Evolutionary conservation across 2,329 filamentous ascomycete genomes (phyloP), one percentile per base, ranked within the genome.

Genomic region (Cladosporium oxysporum): DNA sequence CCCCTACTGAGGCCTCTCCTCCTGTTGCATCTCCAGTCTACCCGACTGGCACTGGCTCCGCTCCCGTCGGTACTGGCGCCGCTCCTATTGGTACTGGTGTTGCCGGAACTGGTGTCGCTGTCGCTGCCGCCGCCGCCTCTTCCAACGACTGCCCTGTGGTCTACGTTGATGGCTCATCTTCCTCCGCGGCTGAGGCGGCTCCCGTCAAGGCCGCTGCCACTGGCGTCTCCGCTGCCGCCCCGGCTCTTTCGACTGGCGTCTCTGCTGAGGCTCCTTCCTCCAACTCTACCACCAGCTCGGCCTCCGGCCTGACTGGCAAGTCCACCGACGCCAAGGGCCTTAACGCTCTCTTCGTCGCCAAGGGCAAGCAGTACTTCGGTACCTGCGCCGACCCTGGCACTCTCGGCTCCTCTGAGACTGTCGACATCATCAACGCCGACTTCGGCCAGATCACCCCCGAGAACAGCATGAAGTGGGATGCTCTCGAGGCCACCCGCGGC

Each of bases 401-500:
- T 12, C 82, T 90, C 6, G 79, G 75, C 37, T 74, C 79, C 10
- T 81, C 79, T 64, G 79, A 83, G 69, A 85, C 83, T 66, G 81
- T 82, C 16, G 81, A 81, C 65, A 82, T 89, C 72, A 85, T 90
- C 76, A 82, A 83, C 68, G 79, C 81, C 62, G 80, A 89, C 75
- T 90, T 90, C 68, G 87, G 88, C 26, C 84, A 87, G 74, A 80
- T 91, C 23, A 90, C 88, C 0, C 83, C 85, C 1, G 89, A 91
- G 80, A 90, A 91, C 81, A 66, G 60, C 62, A 88, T 90, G 84
- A 90, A 91, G 78, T 91, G 88, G 88, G 86, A 89, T 69, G 78
- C 83, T 29, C 81, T 81, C n/a, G 80, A 89, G 76, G 72, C 74
- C 62, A 73, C 74, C 37, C 78, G 80, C 66, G 83, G 82, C 67